A percentile compares a stretch with the other conserved stretches of the same genome.
phyloP scores from a whole-genome alignment of 768 basidiomycete genomes.

The Leccinum truebloodii region DNA sequence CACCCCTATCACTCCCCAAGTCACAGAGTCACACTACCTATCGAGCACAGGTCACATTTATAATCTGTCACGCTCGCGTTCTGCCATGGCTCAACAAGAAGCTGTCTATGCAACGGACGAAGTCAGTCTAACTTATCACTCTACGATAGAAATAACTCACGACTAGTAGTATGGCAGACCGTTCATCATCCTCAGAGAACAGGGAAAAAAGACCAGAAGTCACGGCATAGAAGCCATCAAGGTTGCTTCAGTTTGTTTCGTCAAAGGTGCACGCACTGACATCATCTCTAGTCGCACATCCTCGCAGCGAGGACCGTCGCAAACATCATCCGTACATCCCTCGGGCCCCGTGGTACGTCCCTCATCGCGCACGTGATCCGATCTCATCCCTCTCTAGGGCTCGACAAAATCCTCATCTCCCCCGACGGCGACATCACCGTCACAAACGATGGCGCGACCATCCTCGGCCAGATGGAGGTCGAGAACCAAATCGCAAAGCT shows the following conservation, averaged over 20 bases:
- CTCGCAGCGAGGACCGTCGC: conserved; percentile 92
- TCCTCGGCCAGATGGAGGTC: conserved; percentile 97
- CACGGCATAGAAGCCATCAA: conserved; percentile 97
- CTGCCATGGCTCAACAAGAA: conserved; percentile 42
- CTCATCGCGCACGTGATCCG: conserved; percentile 9
- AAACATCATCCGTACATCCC: conserved; percentile 91
- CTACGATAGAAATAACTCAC: conserved; percentile 9
- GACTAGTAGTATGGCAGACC: conserved; percentile 79
- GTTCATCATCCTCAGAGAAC: conserved; percentile 97
- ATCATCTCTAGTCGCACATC: conserved; percentile 74
- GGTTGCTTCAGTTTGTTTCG: conserved; percentile 41
- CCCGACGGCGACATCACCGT: conserved; percentile 99
- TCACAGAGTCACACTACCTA: conserved; percentile 26
- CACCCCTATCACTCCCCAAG: too few species aligned
- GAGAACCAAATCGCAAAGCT: conserved; percentile 99
- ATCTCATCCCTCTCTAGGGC: conserved; percentile 48
- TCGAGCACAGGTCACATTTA: conserved; percentile 26
- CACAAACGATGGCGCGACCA: conserved; percentile 98
- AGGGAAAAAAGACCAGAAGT: conserved; percentile 85
- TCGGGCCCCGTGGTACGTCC: conserved; percentile 85
- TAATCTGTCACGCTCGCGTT: conserved; percentile 31
- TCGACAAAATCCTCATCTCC: conserved; percentile 93
- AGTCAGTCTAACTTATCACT: conserved; percentile 37
- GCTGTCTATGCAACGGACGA: conserved; percentile 85
- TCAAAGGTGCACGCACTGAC: neutral